A percentile compares a stretch with the other conserved stretches of the same genome.
Conservation (phyloP, 2,329 filamentous ascomycete species). For the Elsinoe necatrix region DNA sequence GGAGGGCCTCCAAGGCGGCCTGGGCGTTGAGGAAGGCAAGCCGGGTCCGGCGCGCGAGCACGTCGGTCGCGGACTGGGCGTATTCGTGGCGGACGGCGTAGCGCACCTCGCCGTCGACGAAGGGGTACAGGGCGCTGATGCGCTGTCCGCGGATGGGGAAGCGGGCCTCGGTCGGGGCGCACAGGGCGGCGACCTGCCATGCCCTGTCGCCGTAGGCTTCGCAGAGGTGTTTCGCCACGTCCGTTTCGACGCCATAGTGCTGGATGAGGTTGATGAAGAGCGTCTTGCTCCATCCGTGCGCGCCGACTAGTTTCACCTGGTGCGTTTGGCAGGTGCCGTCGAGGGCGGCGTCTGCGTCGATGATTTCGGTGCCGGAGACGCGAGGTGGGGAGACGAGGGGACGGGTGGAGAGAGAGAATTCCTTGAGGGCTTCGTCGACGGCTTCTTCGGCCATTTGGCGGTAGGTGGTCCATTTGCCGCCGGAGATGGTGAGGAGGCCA, state of each 20-base stretch:
- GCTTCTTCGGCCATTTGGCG: conserved; percentile 88
- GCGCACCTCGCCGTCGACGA: conserved; percentile 82
- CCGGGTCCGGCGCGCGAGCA: conserved; percentile 74
- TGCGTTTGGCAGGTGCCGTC: conserved; percentile 77
- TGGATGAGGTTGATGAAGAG: conserved; percentile 94
- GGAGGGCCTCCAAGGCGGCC: conserved; percentile 77
- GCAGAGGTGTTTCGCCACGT: conserved; percentile 81
- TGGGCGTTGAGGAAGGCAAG: conserved; percentile 88
- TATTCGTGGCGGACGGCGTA: conserved; percentile 86
- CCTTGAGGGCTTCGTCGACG: conserved; percentile 67
- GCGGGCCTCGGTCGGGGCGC: conserved; percentile 63
- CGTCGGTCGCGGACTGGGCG: conserved; percentile 81
- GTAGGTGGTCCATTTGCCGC: conserved; percentile 90
- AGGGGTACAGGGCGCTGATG: conserved; percentile 74
- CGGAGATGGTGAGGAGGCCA: conserved; percentile 74
- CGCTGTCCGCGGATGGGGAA: conserved; percentile 78
- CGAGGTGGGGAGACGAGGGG: conserved; percentile 50
- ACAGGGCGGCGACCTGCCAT: conserved; percentile 80
- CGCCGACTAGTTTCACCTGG: conserved; percentile 69
- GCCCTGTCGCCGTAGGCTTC: conserved; percentile 86
- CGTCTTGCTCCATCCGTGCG: conserved; percentile 80
- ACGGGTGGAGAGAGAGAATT: conserved; percentile 55
- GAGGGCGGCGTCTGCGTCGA: conserved; percentile 62
- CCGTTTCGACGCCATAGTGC: conserved; percentile 84
- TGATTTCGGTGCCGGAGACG: conserved; percentile 59